Percentiles rank a stretch among this genome's conserved stretches.
Evolutionary conservation across 2,329 filamentous ascomycete genomes (phyloP).

Genomic region (Cercospora janseana): DNA sequence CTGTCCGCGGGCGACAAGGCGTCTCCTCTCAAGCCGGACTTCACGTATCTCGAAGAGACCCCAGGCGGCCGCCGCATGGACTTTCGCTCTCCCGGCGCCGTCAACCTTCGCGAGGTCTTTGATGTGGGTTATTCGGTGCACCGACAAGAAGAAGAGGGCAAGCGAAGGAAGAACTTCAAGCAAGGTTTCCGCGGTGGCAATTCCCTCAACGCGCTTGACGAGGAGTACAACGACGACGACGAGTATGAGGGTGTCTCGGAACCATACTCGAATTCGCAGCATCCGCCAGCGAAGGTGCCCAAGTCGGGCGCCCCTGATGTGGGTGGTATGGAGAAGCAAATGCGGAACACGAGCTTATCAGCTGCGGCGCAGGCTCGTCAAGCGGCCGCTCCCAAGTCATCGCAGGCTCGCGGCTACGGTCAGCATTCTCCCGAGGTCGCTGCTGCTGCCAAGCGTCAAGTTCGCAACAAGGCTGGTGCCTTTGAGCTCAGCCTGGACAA

Average conservation of each 20-base stretch:
- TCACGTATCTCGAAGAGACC: constrained; percentile 57
- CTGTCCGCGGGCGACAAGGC: constrained; percentile 30
- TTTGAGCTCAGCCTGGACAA: constrained; percentile 93
- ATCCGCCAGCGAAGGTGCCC: constrained; percentile 63
- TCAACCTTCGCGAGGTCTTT: constrained; percentile 95
- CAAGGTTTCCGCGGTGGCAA: constrained; percentile 64
- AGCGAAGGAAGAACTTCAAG: constrained; percentile 79
- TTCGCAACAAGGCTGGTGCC: constrained; percentile 68
- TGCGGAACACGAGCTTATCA: constrained; percentile 77
- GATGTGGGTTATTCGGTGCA: constrained; percentile 98
- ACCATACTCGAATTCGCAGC: constrained; percentile 49
- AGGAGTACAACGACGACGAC: constrained; percentile 63
- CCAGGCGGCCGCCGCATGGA: constrained; percentile 68
- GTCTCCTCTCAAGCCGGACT: constrained; percentile 50
- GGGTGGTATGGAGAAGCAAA: constrained; percentile 76
- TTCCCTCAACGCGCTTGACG: constrained; percentile 63
- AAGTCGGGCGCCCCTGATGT: constrained; percentile 61
- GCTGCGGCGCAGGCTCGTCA: constrained; percentile 63
- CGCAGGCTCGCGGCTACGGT: constrained; percentile 70
- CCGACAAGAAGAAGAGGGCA: constrained; percentile 91
- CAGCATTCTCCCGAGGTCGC: constrained; percentile 84
- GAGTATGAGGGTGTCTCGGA: constrained; percentile 62
- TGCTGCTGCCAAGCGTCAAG: constrained; percentile 77
- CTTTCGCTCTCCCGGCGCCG: constrained; percentile 90
- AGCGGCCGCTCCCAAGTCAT: constrained; percentile 49